Base-by-base conservation (phyloP, 371 early-diverging fungal species). In the Catenaria anguillulae region DNA sequence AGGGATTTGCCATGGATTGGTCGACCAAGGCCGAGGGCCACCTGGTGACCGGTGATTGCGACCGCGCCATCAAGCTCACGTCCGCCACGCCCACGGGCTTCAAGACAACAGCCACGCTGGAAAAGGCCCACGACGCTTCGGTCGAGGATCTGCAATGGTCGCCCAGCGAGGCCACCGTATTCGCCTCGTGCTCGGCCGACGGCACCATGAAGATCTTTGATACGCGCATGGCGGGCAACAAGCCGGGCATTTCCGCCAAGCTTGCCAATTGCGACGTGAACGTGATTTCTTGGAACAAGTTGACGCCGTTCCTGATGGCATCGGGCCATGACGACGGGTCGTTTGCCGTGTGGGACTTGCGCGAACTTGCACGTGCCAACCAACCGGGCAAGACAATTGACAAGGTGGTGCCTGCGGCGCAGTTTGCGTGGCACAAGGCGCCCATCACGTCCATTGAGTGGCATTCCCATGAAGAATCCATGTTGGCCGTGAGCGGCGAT, bases 101-200 rank as follows among this genome's bases (percentile, higher is more conserved):
- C 66, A 72, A 8, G 21, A 92, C 15, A 90, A 90, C 55, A 68
- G 78, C 35, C 75, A 75, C 24, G n/a, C n/a, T 6, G 92, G 89
- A 26, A 74, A 74, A 71, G 37, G 94, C 89, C 54, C 95, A 94
- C 68, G 77, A 75, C 54, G 79, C 81, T 21, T 91, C 91, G 35
- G 84, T 95, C 6, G 97, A 97, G 71, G 97, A 97, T 74, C 64
- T 97, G 55, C 95, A 95, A 73, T 95, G 95, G 94, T 92, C 94
- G 1, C 92, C 94, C 33, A 75, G 81, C 0, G 90, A 94, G 66
- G 78, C 78, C 35, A 83, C 79, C 31, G 94, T 95, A 8, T 97
- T 97, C 82, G 93, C 94, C 0, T 86, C 90, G 4, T 84, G 86
- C 66, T 89, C 91, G 0, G 81, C 88, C 5, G 94, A 95, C 74